Conservation (phyloP, 352 stramenopile species). For the Nothophytophthora sp. region DNA sequence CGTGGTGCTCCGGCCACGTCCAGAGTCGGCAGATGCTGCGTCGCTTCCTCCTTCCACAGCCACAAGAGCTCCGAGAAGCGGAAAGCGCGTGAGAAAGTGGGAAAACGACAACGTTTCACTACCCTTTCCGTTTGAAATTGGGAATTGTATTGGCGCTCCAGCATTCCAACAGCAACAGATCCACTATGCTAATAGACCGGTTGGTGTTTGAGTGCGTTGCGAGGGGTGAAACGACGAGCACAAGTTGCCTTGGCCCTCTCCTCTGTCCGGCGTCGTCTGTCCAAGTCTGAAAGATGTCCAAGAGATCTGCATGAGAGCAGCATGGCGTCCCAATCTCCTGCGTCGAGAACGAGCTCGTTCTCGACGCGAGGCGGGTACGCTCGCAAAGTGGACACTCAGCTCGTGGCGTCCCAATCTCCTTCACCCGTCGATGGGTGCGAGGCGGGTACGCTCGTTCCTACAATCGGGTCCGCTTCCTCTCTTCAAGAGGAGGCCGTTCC, state of each 20-base stretch:
- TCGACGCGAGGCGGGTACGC: conserved; percentile 24
- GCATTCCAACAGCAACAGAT: conserved; percentile 11
- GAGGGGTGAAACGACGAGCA: conserved; percentile 22
- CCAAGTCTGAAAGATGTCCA: conserved; percentile 9
- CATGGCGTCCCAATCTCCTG: conserved; percentile 30
- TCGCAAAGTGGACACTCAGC: conserved; percentile 19
- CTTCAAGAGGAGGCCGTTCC: neutral
- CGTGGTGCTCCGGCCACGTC: conserved; percentile 29
- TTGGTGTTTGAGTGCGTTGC: conserved; percentile 1
- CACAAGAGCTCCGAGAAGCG: conserved; percentile 1
- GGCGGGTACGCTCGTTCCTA: conserved; percentile 23
- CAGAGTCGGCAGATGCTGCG: conserved; percentile 26
- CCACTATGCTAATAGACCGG: conserved; percentile 3
- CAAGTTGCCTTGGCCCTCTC: conserved; percentile 19
- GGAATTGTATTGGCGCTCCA: conserved; percentile 18
- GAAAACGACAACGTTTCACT: too few species aligned
- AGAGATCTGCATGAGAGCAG: conserved; percentile 29
- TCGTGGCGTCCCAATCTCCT: conserved; percentile 28
- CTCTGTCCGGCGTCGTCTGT: conserved; percentile 25
- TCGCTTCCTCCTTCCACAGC: conserved; percentile 19
- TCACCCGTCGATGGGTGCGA: conserved; percentile 12
- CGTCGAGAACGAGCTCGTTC: conserved; percentile 6
- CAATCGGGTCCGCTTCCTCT: neutral
- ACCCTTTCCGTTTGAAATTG: too few species aligned
- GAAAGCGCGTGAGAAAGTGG: neutral